Base-by-base conservation (phyloP, 768 basidiomycete genomes). In the Podaxis carcinomalis region DNA sequence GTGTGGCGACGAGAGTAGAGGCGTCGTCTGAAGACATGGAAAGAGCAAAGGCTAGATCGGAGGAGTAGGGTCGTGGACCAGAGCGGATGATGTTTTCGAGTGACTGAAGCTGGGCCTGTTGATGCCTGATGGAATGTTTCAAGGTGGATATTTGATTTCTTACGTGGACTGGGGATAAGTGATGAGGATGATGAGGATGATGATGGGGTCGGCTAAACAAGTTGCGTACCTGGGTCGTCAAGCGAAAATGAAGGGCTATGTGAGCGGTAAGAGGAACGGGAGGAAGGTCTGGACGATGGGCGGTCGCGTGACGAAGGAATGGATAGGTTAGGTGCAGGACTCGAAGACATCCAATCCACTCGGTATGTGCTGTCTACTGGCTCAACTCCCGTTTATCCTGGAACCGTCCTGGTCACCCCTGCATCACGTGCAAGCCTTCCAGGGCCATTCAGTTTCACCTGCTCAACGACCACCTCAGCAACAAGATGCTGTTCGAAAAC, bases 101-200 rank as follows among this genome's bases (percentile, higher is more conserved):
- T 40, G 68, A 78, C 65, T 87, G 82, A 37, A 92, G 72, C 66
- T 92, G 89, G 19, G 90, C 90, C 76, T 92, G 89, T 69, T 93
- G 89, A 67, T 92, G 90, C 63, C 91, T 78, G 67, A 93, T 93
- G 69, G 80, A 84, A 70, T 93, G 91, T 74, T 88, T 92, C 68
- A 93, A 75, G 42, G 86, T 87, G 65, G 89, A 90, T 74, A 93
- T 87, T 62, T 92, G 90, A 66, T 84, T 86, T 59, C 91, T 84
- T 56, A 92, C 79, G 63, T 85, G 82, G 69, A 92, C 91, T 93
- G 62, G 57, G 47, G 50, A 35, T 10, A 7, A 32, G 39, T 56
- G 36, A 50, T 49, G 44, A 25, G 40, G 14, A 16, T 61, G 27
- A 27, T 27, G 28, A 25, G 14, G 28, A 21, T 19, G 35, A 21